Evolutionary conservation across 164 flowering plant genomes (phyloP).

Genomic region (Liriodendron chinense): DNA sequence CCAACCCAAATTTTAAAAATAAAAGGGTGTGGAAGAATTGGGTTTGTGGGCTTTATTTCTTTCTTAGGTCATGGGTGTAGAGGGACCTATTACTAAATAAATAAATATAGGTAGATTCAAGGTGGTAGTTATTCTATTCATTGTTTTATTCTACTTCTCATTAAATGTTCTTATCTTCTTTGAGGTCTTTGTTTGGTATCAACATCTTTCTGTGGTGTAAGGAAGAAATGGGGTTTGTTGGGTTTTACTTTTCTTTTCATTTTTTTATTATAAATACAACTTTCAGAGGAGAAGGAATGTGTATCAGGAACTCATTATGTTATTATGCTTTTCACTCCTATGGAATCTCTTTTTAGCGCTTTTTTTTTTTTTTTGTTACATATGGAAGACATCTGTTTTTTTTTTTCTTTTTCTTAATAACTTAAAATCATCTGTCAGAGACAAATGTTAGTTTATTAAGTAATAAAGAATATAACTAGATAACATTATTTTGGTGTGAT

Average conservation of each 20-base stretch:
- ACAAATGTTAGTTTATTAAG: too few species aligned
- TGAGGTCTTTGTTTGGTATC: background rate
- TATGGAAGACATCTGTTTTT: too few species aligned
- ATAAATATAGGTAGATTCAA: background rate
- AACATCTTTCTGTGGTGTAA: background rate
- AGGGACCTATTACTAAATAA: background rate
- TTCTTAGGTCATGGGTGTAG: background rate
- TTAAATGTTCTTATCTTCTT: background rate
- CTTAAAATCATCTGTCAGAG: too few species aligned
- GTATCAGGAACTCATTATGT: background rate
- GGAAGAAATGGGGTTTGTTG: too few species aligned
- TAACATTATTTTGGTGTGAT: too few species aligned
- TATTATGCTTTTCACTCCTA: background rate
- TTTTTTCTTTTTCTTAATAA: too few species aligned
- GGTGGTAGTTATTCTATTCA: background rate
- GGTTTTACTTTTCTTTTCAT: too few species aligned
- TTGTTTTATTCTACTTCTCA: background rate
- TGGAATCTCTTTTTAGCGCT: background rate
- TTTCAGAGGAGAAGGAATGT: background rate
- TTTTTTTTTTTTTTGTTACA: too few species aligned
- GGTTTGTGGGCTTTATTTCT: background rate
- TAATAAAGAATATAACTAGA: too few species aligned
- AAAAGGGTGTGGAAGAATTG: background rate
- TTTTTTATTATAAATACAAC: background rate
- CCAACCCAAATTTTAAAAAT: too few species aligned